Base-by-base conservation (phyloP, 139 green algal species). In the Picochlorum sp. region DNA sequence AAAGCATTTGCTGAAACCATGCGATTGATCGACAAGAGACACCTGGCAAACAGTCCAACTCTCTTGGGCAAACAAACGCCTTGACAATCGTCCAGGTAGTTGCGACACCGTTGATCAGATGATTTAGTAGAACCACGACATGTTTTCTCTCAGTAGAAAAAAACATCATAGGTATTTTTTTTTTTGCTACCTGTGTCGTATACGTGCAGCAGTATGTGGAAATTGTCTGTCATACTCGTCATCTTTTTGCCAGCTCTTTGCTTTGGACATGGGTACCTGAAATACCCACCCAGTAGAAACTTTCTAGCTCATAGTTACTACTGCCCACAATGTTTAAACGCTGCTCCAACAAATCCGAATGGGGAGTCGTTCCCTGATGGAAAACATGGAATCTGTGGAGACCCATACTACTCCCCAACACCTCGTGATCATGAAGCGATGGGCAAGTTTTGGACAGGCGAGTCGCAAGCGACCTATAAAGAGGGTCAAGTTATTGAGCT, bases 341-440 rank as follows among this genome's bases (percentile, higher is more conserved):
- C 47, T 55, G 47, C n/a, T 10, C n/a, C n/a, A 26, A 55, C n/a
- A 55, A 26, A 55, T 41, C 34, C 34, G 18, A 55, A 20, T 59
- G 21, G 13, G n/a, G 21, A 34, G 15, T 30, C 37, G 7, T 74
- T 31, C 28, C 68, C 68, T 14, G 37, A 45, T 23, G 68, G 68
- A 15, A 49, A 34, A 16, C 68, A 57, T 38, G 49, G 60, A 2
- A 44, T 66, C 23, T 66, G 60, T 1, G 60, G 60, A 23, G 60
- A 66, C 23, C 51, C 51, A 0, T 59, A 59, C 0, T n/a, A 18
- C 9, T 15, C 24, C 14, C 24, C 49, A 49, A 20, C 4, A 2
- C 47, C 47, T 13, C 6, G 52, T 23, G 41, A n/a, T 20, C 23
- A 50, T 10, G 55, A 69, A 23, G 47, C 24, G 16, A 47, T 10